These are phyloP conservation scores for Aureobasidium sp. DNA, from an alignment of 2,329 filamentous ascomycete genomes.

Conservation along the genomic window DNA sequence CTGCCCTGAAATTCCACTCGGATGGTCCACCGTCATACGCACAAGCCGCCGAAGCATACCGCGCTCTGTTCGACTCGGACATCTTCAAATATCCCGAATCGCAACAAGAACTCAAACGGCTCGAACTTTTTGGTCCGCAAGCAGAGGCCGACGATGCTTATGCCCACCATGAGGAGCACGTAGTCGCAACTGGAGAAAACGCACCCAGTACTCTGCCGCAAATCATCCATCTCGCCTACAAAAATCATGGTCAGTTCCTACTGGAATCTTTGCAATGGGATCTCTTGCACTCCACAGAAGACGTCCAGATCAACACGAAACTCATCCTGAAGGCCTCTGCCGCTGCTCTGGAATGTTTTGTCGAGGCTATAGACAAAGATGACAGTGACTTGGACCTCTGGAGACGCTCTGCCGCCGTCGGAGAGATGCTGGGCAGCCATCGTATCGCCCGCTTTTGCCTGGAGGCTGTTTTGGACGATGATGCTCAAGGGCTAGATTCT, in stretches of 20 bases:
- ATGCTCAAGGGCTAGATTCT: constrained; percentile 50
- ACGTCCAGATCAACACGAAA: constrained; percentile 11
- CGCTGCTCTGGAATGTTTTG: constrained; percentile 48
- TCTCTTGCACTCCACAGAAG: constrained; percentile 24
- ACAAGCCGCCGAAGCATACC: constrained; percentile 74
- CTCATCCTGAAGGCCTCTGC: constrained; percentile 31
- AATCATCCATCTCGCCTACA: constrained; percentile 86
- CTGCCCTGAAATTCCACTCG: constrained; percentile 81
- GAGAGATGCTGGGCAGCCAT: constrained; percentile 50
- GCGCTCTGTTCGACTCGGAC: constrained; percentile 78
- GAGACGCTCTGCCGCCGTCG: constrained; percentile 53
- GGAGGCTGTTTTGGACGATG: constrained; percentile 56
- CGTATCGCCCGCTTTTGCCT: constrained; percentile 55
- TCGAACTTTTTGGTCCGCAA: constrained; percentile 46
- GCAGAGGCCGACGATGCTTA: constrained; percentile 35
- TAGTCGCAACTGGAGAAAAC: constrained; percentile 49
- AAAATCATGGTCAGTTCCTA: constrained; percentile 88
- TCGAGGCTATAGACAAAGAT: constrained; percentile 57
- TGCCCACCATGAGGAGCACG: constrained; percentile 21
- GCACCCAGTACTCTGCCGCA: constrained; percentile 77
- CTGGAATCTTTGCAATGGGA: constrained; percentile 62
- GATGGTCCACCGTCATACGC: constrained; percentile 71
- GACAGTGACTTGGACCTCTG: constrained; percentile 59
- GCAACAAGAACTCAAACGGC: constrained; percentile 72
- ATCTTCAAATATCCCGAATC: constrained; percentile 91